These are phyloP conservation scores for Anethum foeniculum DNA, from an alignment of 140 eudicot species.

Conservation along the genomic window DNA sequence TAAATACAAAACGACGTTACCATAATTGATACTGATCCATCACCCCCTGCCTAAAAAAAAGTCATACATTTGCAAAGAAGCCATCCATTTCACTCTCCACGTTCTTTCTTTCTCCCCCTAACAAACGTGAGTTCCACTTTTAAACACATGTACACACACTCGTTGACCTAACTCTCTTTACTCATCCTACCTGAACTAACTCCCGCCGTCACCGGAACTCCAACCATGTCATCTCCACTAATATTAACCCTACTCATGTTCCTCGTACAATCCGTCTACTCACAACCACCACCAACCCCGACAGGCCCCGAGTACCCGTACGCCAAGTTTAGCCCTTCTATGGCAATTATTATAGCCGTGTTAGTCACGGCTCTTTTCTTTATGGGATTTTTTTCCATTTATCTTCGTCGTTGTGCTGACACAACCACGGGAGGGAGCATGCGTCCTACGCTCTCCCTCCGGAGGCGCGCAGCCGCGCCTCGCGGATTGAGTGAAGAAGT, in stretches of 20 bases:
- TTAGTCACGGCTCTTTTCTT: constrained; percentile 55
- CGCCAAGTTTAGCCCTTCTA: constrained; percentile 44
- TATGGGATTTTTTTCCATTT: constrained; percentile 54
- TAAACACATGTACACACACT: not conserved
- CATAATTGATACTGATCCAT: too few species aligned
- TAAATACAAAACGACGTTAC: too few species aligned
- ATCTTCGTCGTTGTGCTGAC: constrained; percentile 46
- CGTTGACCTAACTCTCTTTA: not conserved
- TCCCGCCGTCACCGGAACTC: not conserved
- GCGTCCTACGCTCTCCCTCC: constrained; percentile 39
- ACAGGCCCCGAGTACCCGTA: constrained; percentile 18
- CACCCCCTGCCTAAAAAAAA: not conserved
- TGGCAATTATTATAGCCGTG: constrained; percentile 51
- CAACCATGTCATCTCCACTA: not conserved
- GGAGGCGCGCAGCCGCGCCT: constrained; percentile 33
- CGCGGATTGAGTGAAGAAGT: constrained; percentile 35
- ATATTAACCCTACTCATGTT: not conserved
- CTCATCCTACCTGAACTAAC: not conserved
- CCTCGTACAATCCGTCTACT: constrained; percentile 8
- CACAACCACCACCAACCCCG: constrained; percentile 17
- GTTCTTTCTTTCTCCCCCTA: not conserved
- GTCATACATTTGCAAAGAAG: not conserved
- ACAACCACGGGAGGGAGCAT: constrained; percentile 27
- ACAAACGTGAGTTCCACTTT: not conserved
- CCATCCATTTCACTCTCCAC: not conserved